Evolutionary conservation across 805 yeast genomes (phyloP).

Genomic region (Lachancea sp.): DNA sequence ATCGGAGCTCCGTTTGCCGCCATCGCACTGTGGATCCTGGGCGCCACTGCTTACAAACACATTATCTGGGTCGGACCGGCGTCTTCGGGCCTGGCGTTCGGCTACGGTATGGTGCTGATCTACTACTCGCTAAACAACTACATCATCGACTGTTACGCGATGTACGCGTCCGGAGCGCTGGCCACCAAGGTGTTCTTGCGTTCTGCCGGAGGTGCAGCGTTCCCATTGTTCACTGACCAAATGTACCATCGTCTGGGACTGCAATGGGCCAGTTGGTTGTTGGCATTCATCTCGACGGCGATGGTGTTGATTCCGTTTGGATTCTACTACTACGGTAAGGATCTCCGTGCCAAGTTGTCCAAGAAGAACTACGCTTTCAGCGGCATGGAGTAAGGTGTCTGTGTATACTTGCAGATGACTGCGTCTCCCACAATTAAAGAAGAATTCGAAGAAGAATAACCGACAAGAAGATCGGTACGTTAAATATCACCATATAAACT

Average conservation of each 20-base stretch:
- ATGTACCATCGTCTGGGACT: conserved; percentile 71
- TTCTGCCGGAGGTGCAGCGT: conserved; percentile 82
- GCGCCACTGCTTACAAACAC: conserved; percentile 68
- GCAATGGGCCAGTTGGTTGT: conserved; percentile 75
- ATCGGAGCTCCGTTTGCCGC: conserved; percentile 80
- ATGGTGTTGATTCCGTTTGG: conserved; percentile 70
- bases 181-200: conserved; percentile 78
- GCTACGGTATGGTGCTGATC: conserved; percentile 69
- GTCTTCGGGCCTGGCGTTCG: conserved; percentile 72
- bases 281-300: conserved; percentile 71
- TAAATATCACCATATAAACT: too few species aligned
- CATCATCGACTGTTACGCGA: conserved; percentile 83
- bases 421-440: too few species aligned
- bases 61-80: conserved; percentile 77
- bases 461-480: too few species aligned
- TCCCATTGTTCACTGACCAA: conserved; percentile 74
- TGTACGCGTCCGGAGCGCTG: conserved; percentile 72
- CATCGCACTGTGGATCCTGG: conserved; percentile 68
- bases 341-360: conserved; percentile 56
- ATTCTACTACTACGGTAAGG: conserved; percentile 61
- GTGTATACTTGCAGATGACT: too few species aligned
- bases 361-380: conserved; percentile 54
- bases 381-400: conserved; percentile 16
- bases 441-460: too few species aligned
- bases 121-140: conserved; percentile 76